Percentiles rank a stretch among this genome's conserved stretches.
Evolutionary conservation across 225 moss, liverwort and hornwort genomes (phyloP).

Genomic region (Rhytidiadelphus loreus): DNA sequence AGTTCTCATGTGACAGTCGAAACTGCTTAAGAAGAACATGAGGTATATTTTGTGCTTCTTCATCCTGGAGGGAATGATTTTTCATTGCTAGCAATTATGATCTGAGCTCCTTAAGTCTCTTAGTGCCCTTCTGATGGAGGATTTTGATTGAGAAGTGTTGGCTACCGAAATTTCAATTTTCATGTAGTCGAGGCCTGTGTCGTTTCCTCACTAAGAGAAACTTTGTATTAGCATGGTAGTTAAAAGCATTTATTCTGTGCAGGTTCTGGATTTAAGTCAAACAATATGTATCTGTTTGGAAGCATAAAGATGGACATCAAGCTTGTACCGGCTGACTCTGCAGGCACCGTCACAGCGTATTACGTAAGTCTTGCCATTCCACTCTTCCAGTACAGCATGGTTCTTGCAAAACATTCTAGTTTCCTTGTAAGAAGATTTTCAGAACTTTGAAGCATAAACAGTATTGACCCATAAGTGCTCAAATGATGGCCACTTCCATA

Average conservation of each 20-base stretch:
- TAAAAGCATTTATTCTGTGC: background rate
- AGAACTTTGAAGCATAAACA: background rate
- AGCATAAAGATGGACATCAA: slow-evolving; percentile 55
- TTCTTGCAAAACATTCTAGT: background rate
- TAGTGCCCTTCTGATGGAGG: background rate
- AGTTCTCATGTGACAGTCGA: background rate
- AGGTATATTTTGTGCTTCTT: background rate
- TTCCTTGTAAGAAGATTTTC: background rate
- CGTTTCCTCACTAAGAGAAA: background rate
- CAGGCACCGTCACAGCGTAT: slow-evolving; percentile 54
- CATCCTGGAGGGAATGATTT: background rate
- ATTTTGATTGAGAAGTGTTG: background rate
- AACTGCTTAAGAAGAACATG: background rate
- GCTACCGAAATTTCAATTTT: background rate
- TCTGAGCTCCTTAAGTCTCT: background rate
- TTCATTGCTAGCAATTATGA: background rate
- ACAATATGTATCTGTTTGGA: slow-evolving; percentile 34
- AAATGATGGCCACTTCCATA: background rate
- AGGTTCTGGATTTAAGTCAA: slow-evolving; percentile 49
- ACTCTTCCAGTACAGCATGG: background rate
- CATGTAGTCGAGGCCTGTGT: background rate
- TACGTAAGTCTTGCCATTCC: slow-evolving; percentile 24
- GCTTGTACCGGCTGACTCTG: slow-evolving; percentile 40
- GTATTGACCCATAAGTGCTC: background rate
- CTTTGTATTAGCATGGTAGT: background rate